A percentile compares a stretch with the other conserved stretches of the same genome.
phyloP scores from a whole-genome alignment of 371 early-diverging fungal genomes.

The Rozella allomycis region DNA sequence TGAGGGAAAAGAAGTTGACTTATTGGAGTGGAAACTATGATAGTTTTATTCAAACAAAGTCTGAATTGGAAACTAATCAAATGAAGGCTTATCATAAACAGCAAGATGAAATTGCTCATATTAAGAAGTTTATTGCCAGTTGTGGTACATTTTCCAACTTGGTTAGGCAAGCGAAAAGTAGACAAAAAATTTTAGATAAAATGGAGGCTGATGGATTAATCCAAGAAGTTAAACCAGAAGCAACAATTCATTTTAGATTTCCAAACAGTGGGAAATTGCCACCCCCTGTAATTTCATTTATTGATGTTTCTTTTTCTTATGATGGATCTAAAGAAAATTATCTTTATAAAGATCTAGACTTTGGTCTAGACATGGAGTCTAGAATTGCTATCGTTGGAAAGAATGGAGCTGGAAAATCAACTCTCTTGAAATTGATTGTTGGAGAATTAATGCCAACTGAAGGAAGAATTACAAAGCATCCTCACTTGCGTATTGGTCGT shows the following conservation, averaged over 20 bases:
- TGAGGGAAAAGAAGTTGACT: conserved; percentile 43
- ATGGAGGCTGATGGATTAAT: conserved; percentile 94
- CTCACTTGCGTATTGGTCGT: conserved; percentile 75
- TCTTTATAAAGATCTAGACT: conserved; percentile 69
- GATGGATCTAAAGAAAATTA: conserved; percentile 42
- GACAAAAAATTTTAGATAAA: conserved; percentile 97
- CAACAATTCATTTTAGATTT: conserved; percentile 63
- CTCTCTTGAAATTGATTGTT: conserved; percentile 76
- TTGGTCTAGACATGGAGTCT: conserved; percentile 89
- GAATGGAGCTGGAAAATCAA: conserved; percentile 52
- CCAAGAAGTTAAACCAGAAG: conserved; percentile 49
- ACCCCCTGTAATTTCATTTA: conserved; percentile 88
- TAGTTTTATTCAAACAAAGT: conserved; percentile 76
- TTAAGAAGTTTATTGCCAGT: conserved; percentile 94
- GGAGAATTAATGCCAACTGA: conserved; percentile 45
- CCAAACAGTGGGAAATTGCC: conserved; percentile 67
- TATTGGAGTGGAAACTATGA: conserved; percentile 96
- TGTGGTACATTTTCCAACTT: conserved; percentile 97
- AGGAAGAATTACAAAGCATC: conserved; percentile 71
- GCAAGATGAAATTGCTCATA: conserved; percentile 92
- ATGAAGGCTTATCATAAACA: conserved; percentile 94
- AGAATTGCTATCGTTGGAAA: conserved; percentile 27
- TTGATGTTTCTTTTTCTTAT: conserved; percentile 77
- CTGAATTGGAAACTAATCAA: conserved; percentile 68
- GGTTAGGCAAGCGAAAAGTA: conserved; percentile 92